Evolutionary conservation across 257 asterid species (phyloP).

Genomic region (Solanum rostratum): DNA sequence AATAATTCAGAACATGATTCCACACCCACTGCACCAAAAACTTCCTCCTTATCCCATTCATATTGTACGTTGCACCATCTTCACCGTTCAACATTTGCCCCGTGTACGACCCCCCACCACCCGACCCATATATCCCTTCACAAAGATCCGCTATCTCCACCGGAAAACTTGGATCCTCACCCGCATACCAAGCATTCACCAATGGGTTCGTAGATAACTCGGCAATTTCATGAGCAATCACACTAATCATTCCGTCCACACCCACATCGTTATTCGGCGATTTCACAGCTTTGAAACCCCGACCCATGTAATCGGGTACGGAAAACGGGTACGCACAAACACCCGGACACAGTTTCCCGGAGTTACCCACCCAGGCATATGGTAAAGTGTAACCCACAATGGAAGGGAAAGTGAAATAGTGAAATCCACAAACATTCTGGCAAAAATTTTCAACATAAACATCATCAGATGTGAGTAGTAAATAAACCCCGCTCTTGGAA

Average conservation of each 20-base stretch:
- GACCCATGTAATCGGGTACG: slow-evolving; percentile 49
- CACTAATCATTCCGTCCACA: slow-evolving; percentile 85
- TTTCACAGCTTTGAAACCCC: slow-evolving; percentile 42
- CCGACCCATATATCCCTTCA: slow-evolving; percentile 85
- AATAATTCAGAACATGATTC: slow-evolving; percentile 62
- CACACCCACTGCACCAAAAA: slow-evolving; percentile 93
- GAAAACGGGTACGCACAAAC: slow-evolving; percentile 79
- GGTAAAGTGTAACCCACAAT: slow-evolving; percentile 89
- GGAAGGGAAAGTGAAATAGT: slow-evolving; percentile 79
- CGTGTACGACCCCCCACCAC: slow-evolving; percentile 82
- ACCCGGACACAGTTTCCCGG: slow-evolving; percentile 64
- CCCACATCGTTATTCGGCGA: slow-evolving; percentile 78
- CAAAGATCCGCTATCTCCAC: slow-evolving; percentile 88
- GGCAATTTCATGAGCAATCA: slow-evolving; percentile 81
- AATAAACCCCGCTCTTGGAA: slow-evolving; percentile 62
- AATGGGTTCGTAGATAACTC: slow-evolving; percentile 73
- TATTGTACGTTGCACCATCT: slow-evolving; percentile 81
- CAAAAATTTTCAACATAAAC: slow-evolving; percentile 69
- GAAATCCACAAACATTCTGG: slow-evolving; percentile 64
- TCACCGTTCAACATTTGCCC: slow-evolving; percentile 68
- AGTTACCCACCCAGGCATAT: slow-evolving; percentile 96
- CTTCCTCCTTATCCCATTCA: slow-evolving; percentile 73
- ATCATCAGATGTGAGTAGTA: slow-evolving; percentile 61
- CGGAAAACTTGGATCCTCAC: slow-evolving; percentile 65
- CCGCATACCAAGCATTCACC: slow-evolving; percentile 86